A percentile compares a stretch with the other conserved stretches of the same genome.
Evolutionary conservation across 768 basidiomycete genomes (phyloP).

Genomic region (Leccinum longicurvipes): DNA sequence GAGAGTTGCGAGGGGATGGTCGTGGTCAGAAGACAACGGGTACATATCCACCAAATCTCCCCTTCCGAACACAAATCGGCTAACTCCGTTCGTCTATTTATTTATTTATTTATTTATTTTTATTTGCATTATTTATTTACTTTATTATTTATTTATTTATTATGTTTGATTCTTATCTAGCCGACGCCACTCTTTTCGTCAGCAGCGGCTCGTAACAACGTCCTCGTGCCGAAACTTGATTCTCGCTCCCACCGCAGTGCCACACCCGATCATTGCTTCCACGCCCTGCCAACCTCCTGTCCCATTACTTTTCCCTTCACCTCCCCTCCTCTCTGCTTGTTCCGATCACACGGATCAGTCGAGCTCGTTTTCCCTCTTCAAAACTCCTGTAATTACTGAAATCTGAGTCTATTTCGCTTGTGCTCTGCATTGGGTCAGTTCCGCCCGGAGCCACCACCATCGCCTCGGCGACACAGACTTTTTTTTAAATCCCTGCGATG

Average conservation of each 20-base stretch:
- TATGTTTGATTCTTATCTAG: conserved; percentile 21
- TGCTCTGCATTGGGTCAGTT: conserved; percentile 5
- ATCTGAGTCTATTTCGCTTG: background rate
- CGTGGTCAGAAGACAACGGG: conserved; percentile 30
- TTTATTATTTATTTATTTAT: background rate
- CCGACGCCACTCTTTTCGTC: conserved; percentile 22
- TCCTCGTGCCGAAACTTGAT: conserved; percentile 3
- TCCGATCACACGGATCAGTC: conserved; percentile 10
- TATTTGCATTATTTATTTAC: conserved; percentile 2
- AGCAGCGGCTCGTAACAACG: conserved; percentile 5
- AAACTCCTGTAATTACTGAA: background rate
- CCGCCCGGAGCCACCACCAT: conserved; percentile 11
- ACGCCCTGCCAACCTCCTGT: background rate
- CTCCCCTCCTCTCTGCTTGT: background rate
- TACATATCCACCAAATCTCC: conserved; percentile 27
- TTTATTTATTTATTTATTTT: conserved; percentile 1
- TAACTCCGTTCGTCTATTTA: conserved; percentile 21
- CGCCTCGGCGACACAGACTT: background rate
- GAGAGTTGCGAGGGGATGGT: conserved; percentile 20
- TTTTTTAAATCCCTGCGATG: background rate
- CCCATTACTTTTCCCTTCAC: background rate
- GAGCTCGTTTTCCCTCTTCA: background rate
- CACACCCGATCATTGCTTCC: conserved; percentile 18
- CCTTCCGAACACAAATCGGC: conserved; percentile 25
- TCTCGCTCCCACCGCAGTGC: conserved; percentile 11